These are phyloP conservation scores for Austroboletus novae-zelandiae DNA, from an alignment of 1,284 basidiomycete species.

Conservation along the genomic window DNA sequence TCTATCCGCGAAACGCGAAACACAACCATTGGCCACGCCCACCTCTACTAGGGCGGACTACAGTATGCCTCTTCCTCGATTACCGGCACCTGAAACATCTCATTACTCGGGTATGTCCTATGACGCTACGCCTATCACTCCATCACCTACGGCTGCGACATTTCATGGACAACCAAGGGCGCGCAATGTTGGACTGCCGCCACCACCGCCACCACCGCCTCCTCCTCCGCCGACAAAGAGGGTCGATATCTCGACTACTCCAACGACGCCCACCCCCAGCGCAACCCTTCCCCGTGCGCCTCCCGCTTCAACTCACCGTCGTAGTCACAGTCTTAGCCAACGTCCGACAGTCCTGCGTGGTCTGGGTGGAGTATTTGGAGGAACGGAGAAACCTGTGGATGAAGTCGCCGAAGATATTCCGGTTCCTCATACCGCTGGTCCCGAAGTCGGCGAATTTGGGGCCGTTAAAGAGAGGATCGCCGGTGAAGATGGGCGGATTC, in stretches of 20 bases:
- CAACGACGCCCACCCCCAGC: constrained; percentile 33
- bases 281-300: constrained; percentile 55
- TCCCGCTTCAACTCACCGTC: constrained; percentile 62
- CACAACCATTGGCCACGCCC: constrained; percentile 9
- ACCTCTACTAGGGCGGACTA: constrained; percentile 60
- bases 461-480: constrained; percentile 35
- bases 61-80: constrained; percentile 75
- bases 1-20: constrained; percentile 24
- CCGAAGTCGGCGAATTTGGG: constrained; percentile 53
- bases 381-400: constrained; percentile 36
- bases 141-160: constrained; percentile 49
- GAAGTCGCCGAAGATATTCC: constrained; percentile 41
- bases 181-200: constrained; percentile 44
- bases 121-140: constrained; percentile 49
- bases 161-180: constrained; percentile 62
- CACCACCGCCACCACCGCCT: constrained; percentile 8
- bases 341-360: constrained; percentile 49
- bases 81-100: constrained; percentile 77
- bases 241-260: constrained; percentile 39
- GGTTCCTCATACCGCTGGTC: constrained; percentile 54
- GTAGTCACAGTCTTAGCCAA: constrained; percentile 77
- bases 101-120: constrained; percentile 80
- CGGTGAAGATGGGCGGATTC: constrained; percentile 27
- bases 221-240: constrained; percentile 12
- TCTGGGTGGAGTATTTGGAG: constrained; percentile 50